Conservation (phyloP, 805 yeast species). For the Ogataea paradorogensis region DNA sequence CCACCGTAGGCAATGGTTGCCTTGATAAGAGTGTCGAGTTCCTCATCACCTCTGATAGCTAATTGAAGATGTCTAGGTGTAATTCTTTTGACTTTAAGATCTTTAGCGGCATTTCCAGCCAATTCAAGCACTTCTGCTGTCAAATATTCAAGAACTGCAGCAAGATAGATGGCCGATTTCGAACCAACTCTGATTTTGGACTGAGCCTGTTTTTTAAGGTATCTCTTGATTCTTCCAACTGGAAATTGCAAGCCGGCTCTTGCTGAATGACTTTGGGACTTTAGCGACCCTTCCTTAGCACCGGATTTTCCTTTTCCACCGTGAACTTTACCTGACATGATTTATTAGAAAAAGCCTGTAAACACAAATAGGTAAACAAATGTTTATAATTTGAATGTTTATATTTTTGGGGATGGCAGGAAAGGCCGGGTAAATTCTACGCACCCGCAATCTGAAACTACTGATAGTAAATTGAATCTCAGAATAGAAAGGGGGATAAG, state of each 20-base stretch:
- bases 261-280: constrained; percentile 84
- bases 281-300: constrained; percentile 54
- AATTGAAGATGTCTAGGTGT: constrained; percentile 96
- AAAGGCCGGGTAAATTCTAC: constrained; percentile 5
- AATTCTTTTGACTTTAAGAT: constrained; percentile 91
- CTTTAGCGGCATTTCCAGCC: constrained; percentile 98
- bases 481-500: neutral
- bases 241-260: constrained; percentile 96
- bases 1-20: constrained; percentile 98
- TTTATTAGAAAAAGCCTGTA: constrained; percentile 5
- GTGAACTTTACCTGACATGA: constrained; percentile 84
- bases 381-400: constrained; percentile 9
- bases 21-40: constrained; percentile 86
- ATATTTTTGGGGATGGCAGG: constrained; percentile 5
- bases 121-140: constrained; percentile 96
- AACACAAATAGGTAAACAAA: constrained; percentile 11
- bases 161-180: constrained; percentile 81
- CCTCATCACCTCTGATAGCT: constrained; percentile 98
- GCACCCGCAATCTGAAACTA: neutral
- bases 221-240: constrained; percentile 98
- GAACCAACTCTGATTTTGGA: constrained; percentile 72
- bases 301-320: constrained; percentile 97
- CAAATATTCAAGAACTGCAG: constrained; percentile 93
- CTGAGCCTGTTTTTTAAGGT: constrained; percentile 86
- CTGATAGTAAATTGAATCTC: too few relatives aligned